Evolutionary conservation across 2,329 filamentous ascomycete species (phyloP), one percentile per base, ranked within the genome.

Genomic region (Pestalotiopsis sp.): DNA sequence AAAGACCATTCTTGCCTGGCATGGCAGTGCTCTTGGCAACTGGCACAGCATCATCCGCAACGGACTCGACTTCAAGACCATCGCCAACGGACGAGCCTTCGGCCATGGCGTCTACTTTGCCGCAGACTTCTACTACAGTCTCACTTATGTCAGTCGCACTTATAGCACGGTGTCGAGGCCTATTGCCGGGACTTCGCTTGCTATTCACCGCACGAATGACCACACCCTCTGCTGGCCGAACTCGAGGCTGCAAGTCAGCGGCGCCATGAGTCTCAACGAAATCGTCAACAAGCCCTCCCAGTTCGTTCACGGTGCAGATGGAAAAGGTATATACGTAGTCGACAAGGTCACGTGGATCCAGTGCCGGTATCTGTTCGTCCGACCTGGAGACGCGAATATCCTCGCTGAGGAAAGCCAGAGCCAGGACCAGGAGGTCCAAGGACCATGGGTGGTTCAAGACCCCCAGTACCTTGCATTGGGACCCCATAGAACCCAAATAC

Each of bases 11-110:
- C 94, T 97, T 75, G 93, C 93, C 0, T 97, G 92, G 91, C 95
- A 98, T 77, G 95, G 94, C 5, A 97, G 93, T 74, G 78, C 82
- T 0, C 71, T 97, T 3, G 72, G 79, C 3, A 97, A 97, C 74
- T 97, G 95, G 95, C 95, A 98, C 79, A 92, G 91, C 74, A 97
- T 98, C 74, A 89, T 97, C 71, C 89, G 94, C 39, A 89, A 92
- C 69, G 94, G 95, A 0, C 83, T 98, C 5, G 88, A 97, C 77
- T 97, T 90, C 80, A 87, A 88, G 4, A 79, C 87, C 1, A 80
- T 82, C 0, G 57, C 77, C 0, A 81, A 95, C 77, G 95, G 94
- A 0, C 88, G 95, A 70, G 83, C 91, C 1, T 93, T 72, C 74
- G 95, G 95, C 0, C 69, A 97, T 75, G 95, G 95, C 0, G 92